Base-by-base conservation (phyloP, 2,329 filamentous ascomycete genomes). In the Alternaria longipes region DNA sequence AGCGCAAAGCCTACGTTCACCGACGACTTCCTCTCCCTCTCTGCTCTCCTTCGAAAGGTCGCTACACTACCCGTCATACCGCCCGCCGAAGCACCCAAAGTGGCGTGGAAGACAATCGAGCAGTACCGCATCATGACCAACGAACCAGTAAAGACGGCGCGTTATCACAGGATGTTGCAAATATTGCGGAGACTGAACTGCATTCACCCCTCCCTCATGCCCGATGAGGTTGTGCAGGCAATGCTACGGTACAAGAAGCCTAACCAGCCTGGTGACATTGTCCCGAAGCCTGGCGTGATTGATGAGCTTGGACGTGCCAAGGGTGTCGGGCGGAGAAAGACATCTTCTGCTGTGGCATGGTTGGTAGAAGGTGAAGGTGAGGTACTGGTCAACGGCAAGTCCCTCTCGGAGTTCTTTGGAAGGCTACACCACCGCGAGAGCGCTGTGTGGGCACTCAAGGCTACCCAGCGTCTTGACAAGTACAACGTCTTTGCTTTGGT, bases 401-500 rank as follows among this genome's bases (percentile, higher is more conserved):
- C 87, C n/a, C 82, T 99, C 58, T 87, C 86, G 52, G 87, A 95
- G 52, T 89, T 88, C 22, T 99, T 99, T 78, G 91, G 90, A 34
- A 89, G 95, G 36, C 81, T 97, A 52, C 94, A 99, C 78, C 94
- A 99, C 80, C 89, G 95, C 44, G 95, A 98, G 83, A 97, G 93
- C 75, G 94, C 92, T 3, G 83, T 97, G 4, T 99, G 94, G 94
- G 89, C 94, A 8, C 81, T 99, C 74, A 93, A 94, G 73, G 86
- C 89, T 51, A 96, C 93, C 24, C 85, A 91, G 44, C 85, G 95
- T 65, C 81, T 97, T 66, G 93, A 97, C 84, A 98, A 97, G 80
- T 99, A 99, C 84, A 99, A 99, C 74, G 88, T 97, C 4, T 99
- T 93, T 90, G 94, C 90, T 54, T 81, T 91, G 51, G 92, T 93